These are phyloP conservation scores for Coemansia sp. DNA, from an alignment of 192 early-diverging fungal species.

Conservation along the genomic window DNA sequence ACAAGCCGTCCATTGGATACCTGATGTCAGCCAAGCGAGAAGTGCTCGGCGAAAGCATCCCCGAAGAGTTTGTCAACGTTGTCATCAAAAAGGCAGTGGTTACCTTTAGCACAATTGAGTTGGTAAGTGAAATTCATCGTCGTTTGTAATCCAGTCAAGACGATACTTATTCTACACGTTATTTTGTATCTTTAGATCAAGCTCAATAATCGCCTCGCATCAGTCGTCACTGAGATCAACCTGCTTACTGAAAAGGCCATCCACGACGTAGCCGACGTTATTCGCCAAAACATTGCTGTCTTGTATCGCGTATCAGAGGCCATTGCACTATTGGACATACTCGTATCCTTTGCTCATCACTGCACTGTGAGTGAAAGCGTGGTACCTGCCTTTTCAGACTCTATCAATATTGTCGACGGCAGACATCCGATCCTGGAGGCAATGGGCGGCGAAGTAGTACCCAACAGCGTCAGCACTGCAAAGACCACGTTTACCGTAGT, in stretches of 20 bases:
- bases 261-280: conserved; percentile 38
- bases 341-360: conserved; percentile 72
- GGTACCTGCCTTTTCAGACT: conserved; percentile 77
- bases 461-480: conserved; percentile 72
- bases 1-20: conserved; percentile 65
- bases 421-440: conserved; percentile 77
- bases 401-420: conserved; percentile 73
- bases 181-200: conserved; percentile 57
- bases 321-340: conserved; percentile 79
- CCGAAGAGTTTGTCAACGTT: conserved; percentile 77
- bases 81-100: conserved; percentile 63
- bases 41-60: conserved; percentile 51
- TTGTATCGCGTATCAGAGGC: conserved; percentile 78
- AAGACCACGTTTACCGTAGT: conserved; percentile 72
- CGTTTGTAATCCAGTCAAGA: neutral
- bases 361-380: conserved; percentile 63
- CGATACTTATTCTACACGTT: neutral
- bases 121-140: conserved; percentile 55
- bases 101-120: conserved; percentile 75
- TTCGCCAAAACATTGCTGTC: conserved; percentile 61
- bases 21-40: conserved; percentile 58
- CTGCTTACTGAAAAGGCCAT: conserved; percentile 71
- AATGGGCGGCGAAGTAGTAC: conserved; percentile 58
- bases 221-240: conserved; percentile 83
- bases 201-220: conserved; percentile 79